Evolutionary conservation across 805 yeast species (phyloP).

Genomic region (Candida rishiriensis): DNA sequence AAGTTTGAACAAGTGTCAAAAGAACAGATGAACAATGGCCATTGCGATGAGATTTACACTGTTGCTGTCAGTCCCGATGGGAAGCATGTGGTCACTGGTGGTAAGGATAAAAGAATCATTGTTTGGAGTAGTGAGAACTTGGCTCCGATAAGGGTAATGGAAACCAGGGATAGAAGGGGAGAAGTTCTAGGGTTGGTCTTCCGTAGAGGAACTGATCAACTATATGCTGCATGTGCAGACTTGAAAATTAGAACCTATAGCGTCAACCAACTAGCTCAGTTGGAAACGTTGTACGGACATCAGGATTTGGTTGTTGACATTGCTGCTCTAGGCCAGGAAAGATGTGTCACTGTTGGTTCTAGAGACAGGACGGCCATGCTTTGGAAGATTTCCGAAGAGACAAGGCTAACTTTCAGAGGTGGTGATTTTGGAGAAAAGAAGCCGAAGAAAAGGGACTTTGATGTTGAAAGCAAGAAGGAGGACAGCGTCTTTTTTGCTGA

Average conservation of each 20-base stretch:
- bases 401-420: conserved; percentile 88
- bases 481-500: conserved; percentile 46
- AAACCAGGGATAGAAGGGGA: conserved; percentile 67
- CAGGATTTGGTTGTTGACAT: conserved; percentile 86
- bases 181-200: conserved; percentile 70
- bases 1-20: conserved; percentile 37
- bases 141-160: conserved; percentile 71
- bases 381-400: conserved; percentile 96
- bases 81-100: conserved; percentile 85
- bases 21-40: conserved; percentile 63
- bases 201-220: conserved; percentile 75
- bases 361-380: conserved; percentile 93
- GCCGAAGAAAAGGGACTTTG: conserved; percentile 28
- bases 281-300: conserved; percentile 92
- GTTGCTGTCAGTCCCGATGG: conserved; percentile 88
- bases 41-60: conserved; percentile 68
- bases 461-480: neutral
- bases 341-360: conserved; percentile 94
- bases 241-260: conserved; percentile 84
- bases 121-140: conserved; percentile 84
- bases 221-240: conserved; percentile 92
- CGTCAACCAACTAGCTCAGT: conserved; percentile 78
- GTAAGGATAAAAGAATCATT: conserved; percentile 72
- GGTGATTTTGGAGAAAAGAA: conserved; percentile 55
- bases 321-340: conserved; percentile 74